phyloP scores from a whole-genome alignment of 208 protist genomes.

The Sergeia podlipaevii region DNA sequence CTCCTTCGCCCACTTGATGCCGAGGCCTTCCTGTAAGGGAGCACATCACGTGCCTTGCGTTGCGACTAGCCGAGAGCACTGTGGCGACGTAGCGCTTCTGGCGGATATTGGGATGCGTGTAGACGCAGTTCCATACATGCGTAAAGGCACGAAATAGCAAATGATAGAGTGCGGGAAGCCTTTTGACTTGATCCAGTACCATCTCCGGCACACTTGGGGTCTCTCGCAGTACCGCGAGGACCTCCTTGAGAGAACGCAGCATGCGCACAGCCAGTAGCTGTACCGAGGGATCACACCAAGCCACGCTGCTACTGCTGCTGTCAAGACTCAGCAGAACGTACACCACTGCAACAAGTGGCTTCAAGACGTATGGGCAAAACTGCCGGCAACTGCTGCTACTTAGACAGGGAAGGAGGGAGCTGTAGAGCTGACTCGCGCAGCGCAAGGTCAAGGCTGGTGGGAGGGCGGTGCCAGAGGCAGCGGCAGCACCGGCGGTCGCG shows the following conservation, averaged over 20 bases:
- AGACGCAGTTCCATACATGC: conserved; percentile 58
- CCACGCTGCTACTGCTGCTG: not conserved
- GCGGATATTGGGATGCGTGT: conserved; percentile 40
- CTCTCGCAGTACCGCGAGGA: conserved; percentile 5
- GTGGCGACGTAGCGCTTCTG: conserved; percentile 35
- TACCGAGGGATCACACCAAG: conserved; percentile 52
- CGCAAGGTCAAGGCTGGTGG: conserved; percentile 18
- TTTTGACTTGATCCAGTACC: not conserved
- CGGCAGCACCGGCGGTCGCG: not conserved
- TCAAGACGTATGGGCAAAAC: conserved; percentile 37
- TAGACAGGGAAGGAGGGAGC: conserved; percentile 35
- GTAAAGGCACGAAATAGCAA: conserved; percentile 49
- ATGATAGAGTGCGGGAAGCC: not conserved
- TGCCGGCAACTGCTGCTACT: conserved; percentile 29
- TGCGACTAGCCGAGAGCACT: conserved; percentile 11
- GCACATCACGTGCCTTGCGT: conserved; percentile 28
- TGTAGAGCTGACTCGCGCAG: conserved; percentile 39
- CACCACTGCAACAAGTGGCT: conserved; percentile 59
- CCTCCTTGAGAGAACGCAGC: conserved; percentile 34
- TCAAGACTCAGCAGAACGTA: conserved; percentile 22
- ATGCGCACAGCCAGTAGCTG: conserved; percentile 67
- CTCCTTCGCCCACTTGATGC: not conserved
- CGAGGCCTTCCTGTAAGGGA: not conserved
- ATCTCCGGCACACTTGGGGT: not conserved
- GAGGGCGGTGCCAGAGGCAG: not conserved